These are phyloP conservation scores for Chaetomiaceae sp. DNA, from an alignment of 2,329 filamentous ascomycete genomes.

Conservation along the genomic window DNA sequence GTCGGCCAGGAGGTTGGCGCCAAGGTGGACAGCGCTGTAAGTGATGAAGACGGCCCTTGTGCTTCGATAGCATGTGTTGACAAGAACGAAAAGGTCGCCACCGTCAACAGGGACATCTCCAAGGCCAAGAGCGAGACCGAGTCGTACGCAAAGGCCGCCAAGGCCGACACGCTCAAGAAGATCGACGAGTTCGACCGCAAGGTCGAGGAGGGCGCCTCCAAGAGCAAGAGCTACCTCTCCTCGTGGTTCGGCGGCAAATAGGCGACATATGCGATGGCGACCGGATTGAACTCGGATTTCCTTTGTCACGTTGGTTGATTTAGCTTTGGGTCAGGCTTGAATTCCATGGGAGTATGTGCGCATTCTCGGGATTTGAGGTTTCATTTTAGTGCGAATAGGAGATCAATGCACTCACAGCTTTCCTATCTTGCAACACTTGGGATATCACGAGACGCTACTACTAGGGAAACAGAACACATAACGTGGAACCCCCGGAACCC, in stretches of 20 bases:
- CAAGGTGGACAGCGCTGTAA: slow-evolving; percentile 64
- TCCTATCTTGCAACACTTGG: too few relatives aligned
- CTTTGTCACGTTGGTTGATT: too few relatives aligned
- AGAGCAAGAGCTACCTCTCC: slow-evolving; percentile 78
- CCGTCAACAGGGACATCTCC: slow-evolving; percentile 56
- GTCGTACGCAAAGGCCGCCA: slow-evolving; percentile 54
- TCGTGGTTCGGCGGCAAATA: slow-evolving; percentile 74
- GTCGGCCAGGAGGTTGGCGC: slow-evolving; percentile 55
- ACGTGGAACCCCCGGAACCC: too few relatives aligned
- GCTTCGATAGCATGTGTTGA: slow-evolving; percentile 22
- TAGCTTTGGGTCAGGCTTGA: too few relatives aligned
- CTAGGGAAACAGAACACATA: too few relatives aligned
- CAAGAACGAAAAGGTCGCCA: slow-evolving; percentile 45
- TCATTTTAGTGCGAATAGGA: too few relatives aligned
- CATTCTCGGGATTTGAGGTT: too few relatives aligned
- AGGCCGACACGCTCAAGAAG: slow-evolving; percentile 61
- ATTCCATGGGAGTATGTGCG: too few relatives aligned
- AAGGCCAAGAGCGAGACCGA: slow-evolving; percentile 57
- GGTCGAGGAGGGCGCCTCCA: slow-evolving; percentile 68
- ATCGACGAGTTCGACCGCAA: slow-evolving; percentile 78
- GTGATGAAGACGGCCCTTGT: slow-evolving; percentile 28
- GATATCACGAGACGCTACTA: too few relatives aligned
- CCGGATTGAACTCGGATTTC: neutral
- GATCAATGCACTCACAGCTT: too few relatives aligned
- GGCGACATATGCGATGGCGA: too few relatives aligned